phyloP scores from a whole-genome alignment of 805 yeast genomes.

The Candida vaughaniae region DNA sequence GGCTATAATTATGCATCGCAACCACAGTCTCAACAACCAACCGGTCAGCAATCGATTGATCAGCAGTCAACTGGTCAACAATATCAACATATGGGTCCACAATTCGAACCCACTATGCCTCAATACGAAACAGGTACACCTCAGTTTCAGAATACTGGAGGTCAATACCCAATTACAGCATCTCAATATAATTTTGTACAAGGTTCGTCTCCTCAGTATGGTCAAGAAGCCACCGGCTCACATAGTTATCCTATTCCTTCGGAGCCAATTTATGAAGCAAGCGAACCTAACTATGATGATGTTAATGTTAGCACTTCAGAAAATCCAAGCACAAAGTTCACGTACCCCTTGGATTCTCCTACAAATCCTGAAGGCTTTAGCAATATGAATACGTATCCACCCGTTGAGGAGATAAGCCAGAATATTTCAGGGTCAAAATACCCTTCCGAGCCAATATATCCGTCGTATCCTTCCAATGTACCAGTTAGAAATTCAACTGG shows the following conservation, averaged over 20 bases:
- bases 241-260: slow-evolving; percentile 1
- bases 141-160: background rate
- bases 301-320: too few relatives aligned
- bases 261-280: slow-evolving; percentile 2
- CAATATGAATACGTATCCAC: slow-evolving; percentile 12
- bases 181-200: background rate
- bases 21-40: background rate
- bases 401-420: slow-evolving; percentile 1
- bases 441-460: slow-evolving; percentile 1
- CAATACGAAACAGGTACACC: background rate
- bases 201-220: background rate
- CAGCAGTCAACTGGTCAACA: background rate
- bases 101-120: background rate
- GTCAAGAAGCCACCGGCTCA: too few relatives aligned
- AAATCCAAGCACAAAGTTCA: background rate
- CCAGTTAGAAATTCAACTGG: slow-evolving; percentile 3
- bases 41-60: background rate
- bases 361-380: slow-evolving; percentile 3
- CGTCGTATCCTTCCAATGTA: slow-evolving; percentile 2
- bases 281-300: slow-evolving; percentile 2
- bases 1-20: background rate
- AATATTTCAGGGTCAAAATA: background rate
- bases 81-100: background rate
- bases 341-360: background rate
- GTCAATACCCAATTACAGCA: background rate